Conservation (phyloP, 169 alveolate species). For the Neospora caninum region DNA sequence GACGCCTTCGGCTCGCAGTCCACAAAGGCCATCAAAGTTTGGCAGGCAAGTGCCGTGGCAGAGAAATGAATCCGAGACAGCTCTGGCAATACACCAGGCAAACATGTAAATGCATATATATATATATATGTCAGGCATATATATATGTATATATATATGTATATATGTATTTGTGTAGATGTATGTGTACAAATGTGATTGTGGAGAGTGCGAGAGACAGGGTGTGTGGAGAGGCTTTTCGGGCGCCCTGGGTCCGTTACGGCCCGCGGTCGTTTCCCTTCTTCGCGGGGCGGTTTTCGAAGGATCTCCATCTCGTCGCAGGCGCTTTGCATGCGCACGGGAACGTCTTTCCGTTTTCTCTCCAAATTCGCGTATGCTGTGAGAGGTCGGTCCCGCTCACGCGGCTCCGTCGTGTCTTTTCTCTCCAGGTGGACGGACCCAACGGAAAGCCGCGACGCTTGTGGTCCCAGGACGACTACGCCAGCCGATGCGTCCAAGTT, state of each 20-base stretch:
- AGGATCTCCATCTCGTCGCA: no score
- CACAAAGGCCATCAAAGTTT: conserved; percentile 79
- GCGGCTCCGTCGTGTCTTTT: not conserved
- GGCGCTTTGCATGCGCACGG: no score
- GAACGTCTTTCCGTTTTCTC: no score
- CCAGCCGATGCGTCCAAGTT: conserved; percentile 76
- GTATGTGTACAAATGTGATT: no score
- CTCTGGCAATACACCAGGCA: not conserved
- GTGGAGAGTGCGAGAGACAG: no score
- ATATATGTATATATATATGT: not conserved
- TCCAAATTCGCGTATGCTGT: no score
- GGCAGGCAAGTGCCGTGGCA: conserved; percentile 72
- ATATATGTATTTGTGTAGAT: not conserved
- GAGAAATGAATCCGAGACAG: not conserved
- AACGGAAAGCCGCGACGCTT: conserved; percentile 43
- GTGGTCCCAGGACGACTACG: conserved; percentile 69
- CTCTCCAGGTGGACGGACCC: conserved; percentile 51
- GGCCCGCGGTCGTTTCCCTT: no score
- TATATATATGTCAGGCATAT: not conserved
- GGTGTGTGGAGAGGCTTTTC: no score
- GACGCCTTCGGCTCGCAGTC: conserved; percentile 83
- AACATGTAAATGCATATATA: not conserved
- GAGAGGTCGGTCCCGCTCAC: no score
- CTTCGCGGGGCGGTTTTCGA: no score
- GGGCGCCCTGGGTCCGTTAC: no score